Evolutionary conservation across 306 rosid species (phyloP).

Genomic region (Trichosanthes truncata): DNA sequence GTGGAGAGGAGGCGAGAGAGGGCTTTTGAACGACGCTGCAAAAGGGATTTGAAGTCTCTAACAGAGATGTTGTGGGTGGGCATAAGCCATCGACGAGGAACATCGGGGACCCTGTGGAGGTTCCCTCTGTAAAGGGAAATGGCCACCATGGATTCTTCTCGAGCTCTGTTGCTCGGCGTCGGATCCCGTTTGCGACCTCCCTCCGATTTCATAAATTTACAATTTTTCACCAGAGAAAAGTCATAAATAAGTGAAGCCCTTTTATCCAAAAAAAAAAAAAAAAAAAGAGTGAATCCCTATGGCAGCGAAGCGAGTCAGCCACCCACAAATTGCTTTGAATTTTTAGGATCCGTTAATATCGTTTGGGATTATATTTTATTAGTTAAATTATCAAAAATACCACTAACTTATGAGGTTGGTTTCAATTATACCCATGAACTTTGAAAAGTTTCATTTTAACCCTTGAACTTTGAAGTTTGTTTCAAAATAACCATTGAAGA

Average conservation of each 20-base stretch:
- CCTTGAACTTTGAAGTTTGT: too few species aligned
- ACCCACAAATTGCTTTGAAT: background rate
- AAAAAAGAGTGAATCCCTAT: background rate
- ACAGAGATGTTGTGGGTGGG: conserved; percentile 62
- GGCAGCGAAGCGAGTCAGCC: background rate
- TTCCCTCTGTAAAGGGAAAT: conserved; percentile 93
- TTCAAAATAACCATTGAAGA: too few species aligned
- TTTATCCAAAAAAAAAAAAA: background rate
- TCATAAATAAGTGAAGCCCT: background rate
- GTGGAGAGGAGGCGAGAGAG: conserved; percentile 37
- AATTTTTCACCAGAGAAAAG: background rate
- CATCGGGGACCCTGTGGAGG: conserved; percentile 71
- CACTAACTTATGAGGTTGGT: too few species aligned
- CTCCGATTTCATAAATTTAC: background rate
- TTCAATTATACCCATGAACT: too few species aligned
- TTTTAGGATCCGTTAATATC: background rate
- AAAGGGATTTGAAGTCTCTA: conserved; percentile 62
- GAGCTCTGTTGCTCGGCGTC: background rate
- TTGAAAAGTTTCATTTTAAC: too few species aligned
- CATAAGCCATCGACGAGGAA: conserved; percentile 81
- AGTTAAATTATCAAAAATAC: too few species aligned
- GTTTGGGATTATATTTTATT: background rate
- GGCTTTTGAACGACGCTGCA: conserved; percentile 68
- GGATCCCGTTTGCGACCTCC: conserved; percentile 5
- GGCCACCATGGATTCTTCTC: conserved; percentile 53